A percentile compares a stretch with the other conserved stretches of the same genome.
Conservation (phyloP, 805 yeast species). For the Ogataea thermomethanolica region DNA sequence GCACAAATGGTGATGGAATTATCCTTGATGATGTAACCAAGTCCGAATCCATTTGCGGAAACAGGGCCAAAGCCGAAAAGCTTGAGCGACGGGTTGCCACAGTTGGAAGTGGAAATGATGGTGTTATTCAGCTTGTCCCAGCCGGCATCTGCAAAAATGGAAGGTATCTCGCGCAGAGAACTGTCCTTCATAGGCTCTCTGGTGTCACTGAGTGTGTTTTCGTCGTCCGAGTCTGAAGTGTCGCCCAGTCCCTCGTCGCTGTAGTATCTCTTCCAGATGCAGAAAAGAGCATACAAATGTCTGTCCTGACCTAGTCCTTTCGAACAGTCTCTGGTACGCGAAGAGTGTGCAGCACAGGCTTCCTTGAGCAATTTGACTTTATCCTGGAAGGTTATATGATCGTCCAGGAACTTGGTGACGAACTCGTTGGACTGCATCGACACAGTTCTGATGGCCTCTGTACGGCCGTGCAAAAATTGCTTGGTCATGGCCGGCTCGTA, state of each 20-base stretch:
- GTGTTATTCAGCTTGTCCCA: slow-evolving; percentile 85
- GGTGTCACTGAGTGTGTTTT: slow-evolving; percentile 30
- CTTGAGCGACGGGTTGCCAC: slow-evolving; percentile 87
- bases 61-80: slow-evolving; percentile 93
- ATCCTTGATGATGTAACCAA: slow-evolving; percentile 82
- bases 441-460: slow-evolving; percentile 88
- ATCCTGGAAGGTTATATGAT: slow-evolving; percentile 50
- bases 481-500: slow-evolving; percentile 98
- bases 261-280: slow-evolving; percentile 75
- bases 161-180: slow-evolving; percentile 49
- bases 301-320: slow-evolving; percentile 89
- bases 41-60: slow-evolving; percentile 86
- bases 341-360: slow-evolving; percentile 71
- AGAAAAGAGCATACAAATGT: slow-evolving; percentile 81
- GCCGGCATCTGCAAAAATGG: slow-evolving; percentile 78
- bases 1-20: slow-evolving; percentile 78
- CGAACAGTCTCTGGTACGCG: slow-evolving; percentile 65
- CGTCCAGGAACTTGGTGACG: slow-evolving; percentile 80
- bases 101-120: slow-evolving; percentile 77
- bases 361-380: slow-evolving; percentile 57
- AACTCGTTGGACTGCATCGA: slow-evolving; percentile 75
- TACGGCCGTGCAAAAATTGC: slow-evolving; percentile 80
- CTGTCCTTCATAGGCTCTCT: slow-evolving; percentile 24
- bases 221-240: slow-evolving; percentile 32
- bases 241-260: slow-evolving; percentile 28